These are phyloP conservation scores for Cutaneotrichosporon sp. DNA, from an alignment of 1,284 basidiomycete genomes.

Conservation along the genomic window DNA sequence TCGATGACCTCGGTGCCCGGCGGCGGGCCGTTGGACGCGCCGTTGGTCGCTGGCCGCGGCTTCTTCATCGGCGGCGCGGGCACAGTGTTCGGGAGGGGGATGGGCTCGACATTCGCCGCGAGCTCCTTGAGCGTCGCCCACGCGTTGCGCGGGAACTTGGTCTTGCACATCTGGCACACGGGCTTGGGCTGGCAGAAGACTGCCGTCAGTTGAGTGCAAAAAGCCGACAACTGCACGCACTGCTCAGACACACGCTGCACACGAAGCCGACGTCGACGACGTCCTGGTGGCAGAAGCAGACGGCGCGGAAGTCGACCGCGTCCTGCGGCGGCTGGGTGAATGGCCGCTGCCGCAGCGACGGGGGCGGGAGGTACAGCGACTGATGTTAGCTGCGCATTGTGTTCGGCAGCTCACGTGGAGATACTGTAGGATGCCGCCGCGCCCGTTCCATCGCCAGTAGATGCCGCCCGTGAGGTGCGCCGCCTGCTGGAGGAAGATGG, in stretches of 20 bases:
- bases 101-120: constrained; percentile 38
- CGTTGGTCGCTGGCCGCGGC: constrained; percentile 10
- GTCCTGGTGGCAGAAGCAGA: constrained; percentile 97
- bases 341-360: constrained; percentile 68
- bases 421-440: constrained; percentile 82
- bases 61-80: constrained; percentile 15
- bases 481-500: constrained; percentile 94
- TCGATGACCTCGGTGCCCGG: constrained; percentile 7
- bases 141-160: constrained; percentile 90
- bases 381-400: constrained; percentile 47
- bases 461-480: constrained; percentile 92
- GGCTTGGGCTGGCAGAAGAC: constrained; percentile 92
- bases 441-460: constrained; percentile 71
- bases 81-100: constrained; percentile 42
- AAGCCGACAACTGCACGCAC: constrained; percentile 57
- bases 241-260: constrained; percentile 93
- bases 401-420: constrained; percentile 74
- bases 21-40: constrained; percentile 4
- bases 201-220: constrained; percentile 42
- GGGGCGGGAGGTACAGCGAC: constrained; percentile 90
- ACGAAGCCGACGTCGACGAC: constrained; percentile 97
- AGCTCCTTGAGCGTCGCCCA: constrained; percentile 69
- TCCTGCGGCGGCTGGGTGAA: constrained; percentile 89
- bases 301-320: constrained; percentile 93
- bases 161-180: constrained; percentile 91